Evolutionary conservation across 805 yeast species (phyloP).

Genomic region (Ogataea haglerorum): DNA sequence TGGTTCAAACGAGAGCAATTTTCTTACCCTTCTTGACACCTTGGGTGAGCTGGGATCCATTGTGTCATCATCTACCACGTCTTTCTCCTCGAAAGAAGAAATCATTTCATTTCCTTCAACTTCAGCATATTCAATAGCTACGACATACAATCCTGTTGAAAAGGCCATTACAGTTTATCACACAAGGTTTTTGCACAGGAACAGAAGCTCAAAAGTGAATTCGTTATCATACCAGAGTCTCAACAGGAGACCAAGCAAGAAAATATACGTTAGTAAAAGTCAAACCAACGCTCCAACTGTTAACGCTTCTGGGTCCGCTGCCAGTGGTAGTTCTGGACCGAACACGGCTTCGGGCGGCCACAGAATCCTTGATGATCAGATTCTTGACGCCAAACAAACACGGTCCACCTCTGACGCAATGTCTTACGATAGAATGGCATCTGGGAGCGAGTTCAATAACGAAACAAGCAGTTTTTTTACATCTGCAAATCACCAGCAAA

Average conservation of each 20-base stretch:
- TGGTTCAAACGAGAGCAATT: conserved; percentile 32
- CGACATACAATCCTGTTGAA: conserved; percentile 51
- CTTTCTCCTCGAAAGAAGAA: conserved; percentile 56
- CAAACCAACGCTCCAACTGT: conserved; percentile 3
- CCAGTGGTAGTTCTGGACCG: conserved; percentile 21
- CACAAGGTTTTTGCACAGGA: conserved; percentile 39
- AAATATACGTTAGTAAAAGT: conserved; percentile 17
- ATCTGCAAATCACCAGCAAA: conserved; percentile 12
- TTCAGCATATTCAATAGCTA: conserved; percentile 44
- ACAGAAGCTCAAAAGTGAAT: conserved; percentile 17
- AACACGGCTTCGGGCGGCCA: conserved; percentile 41
- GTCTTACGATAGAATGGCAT: conserved; percentile 45
- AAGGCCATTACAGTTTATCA: conserved; percentile 52
- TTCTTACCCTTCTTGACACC: conserved; percentile 72
- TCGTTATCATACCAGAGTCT: conserved; percentile 16
- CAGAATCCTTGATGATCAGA: conserved; percentile 36
- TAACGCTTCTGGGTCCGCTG: conserved; percentile 17
- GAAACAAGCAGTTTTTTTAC: conserved; percentile 26
- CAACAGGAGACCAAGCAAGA: conserved; percentile 25
- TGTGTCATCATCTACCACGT: conserved; percentile 66
- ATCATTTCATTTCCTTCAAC: conserved; percentile 51
- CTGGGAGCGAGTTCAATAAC: conserved; percentile 33
- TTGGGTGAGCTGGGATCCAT: conserved; percentile 69
- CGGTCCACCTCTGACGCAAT: conserved; percentile 38
- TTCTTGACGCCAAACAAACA: conserved; percentile 29